Evolutionary conservation across 371 early-diverging fungal species (phyloP), one percentile per base, ranked within the genome.

Genomic region (Apophysomyces elegans): DNA sequence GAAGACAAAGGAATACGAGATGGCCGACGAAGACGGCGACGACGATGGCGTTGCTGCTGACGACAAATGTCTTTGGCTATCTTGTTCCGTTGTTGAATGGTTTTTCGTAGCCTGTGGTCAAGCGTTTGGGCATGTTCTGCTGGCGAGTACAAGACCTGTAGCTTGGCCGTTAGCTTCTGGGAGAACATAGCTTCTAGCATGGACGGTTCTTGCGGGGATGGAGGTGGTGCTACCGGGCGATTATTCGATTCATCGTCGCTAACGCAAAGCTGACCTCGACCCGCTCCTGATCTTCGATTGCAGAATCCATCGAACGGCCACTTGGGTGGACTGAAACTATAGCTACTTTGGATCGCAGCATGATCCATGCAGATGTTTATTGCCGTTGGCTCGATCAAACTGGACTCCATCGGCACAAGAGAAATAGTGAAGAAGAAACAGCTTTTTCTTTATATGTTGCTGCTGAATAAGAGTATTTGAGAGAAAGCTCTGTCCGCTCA

Each of bases 1-100:
- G 65, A 38, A 13, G 43, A 21, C 14, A 65, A 37, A 7, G 65
- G 65, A 14, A 65, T 65, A 18, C 60, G 59, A 4, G 65, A 65
- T 5, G 65, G 59, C 11, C 38, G 26, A 14, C 21, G 38, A n/a
- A 18, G 41, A 37, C 11, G n/a, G 9, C 35, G 37, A 18, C 58
- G 57, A 35, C 36, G 38, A 26, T 36, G 26, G 13, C 21, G 54
- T 50, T 50, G n/a, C 9, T 50, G 54, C 8, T 21, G 54, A 50
- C 21, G 54, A 50, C 21, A 21, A 26, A 2, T 50, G 16, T 50
- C 54, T 50, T 50, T 50, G 18, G 54, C 21, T 18, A 50, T 50
- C 18, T 21, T 50, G 21, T 21, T 50, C 21, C 54, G 54, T 50
- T 50, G n/a, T 11, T 50, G 54, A 2, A 50, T 7, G 7, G 54